Conservation (phyloP, 2,329 filamentous ascomycete genomes). For the Aspergillus sp. region DNA sequence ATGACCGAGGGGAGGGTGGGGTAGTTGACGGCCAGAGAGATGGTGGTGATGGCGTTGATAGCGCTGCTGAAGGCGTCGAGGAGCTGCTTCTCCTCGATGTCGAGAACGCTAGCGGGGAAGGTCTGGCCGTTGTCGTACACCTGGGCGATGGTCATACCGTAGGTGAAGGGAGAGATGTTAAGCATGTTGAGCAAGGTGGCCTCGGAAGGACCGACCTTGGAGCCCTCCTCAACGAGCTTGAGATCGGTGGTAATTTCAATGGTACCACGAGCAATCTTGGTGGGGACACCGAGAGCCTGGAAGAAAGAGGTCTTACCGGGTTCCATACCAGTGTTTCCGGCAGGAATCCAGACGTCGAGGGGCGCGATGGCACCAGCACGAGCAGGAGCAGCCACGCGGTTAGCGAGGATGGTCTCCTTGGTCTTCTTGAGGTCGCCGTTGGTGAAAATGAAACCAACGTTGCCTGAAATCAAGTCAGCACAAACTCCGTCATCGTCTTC, state of each 20-base stretch:
- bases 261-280: constrained; percentile 99
- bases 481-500: not conserved
- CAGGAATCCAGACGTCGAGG: constrained; percentile 89
- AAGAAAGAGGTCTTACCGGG: constrained; percentile 99
- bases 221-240: constrained; percentile 92
- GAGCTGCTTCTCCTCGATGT: constrained; percentile 94
- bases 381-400: constrained; percentile 96
- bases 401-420: constrained; percentile 92
- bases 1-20: constrained; percentile 95
- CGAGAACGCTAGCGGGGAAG: constrained; percentile 83
- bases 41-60: constrained; percentile 82
- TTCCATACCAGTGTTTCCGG: constrained; percentile 99
- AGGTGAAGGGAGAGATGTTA: constrained; percentile 99
- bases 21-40: constrained; percentile 93
- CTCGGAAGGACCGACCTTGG: constrained; percentile 98
- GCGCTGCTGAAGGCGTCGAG: constrained; percentile 79
- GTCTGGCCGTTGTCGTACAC: constrained; percentile 98
- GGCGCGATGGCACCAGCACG: constrained; percentile 97
- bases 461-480: constrained; percentile 56
- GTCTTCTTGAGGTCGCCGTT: constrained; percentile 90
- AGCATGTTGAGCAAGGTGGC: constrained; percentile 99
- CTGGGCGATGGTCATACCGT: constrained; percentile 94
- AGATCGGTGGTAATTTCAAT: constrained; percentile 99
- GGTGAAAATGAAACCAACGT: constrained; percentile 99
- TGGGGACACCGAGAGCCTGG: constrained; percentile 99